Evolutionary conservation across 2,329 filamentous ascomycete genomes (phyloP).

Genomic region (Phaeosphaeriaceae sp.): DNA sequence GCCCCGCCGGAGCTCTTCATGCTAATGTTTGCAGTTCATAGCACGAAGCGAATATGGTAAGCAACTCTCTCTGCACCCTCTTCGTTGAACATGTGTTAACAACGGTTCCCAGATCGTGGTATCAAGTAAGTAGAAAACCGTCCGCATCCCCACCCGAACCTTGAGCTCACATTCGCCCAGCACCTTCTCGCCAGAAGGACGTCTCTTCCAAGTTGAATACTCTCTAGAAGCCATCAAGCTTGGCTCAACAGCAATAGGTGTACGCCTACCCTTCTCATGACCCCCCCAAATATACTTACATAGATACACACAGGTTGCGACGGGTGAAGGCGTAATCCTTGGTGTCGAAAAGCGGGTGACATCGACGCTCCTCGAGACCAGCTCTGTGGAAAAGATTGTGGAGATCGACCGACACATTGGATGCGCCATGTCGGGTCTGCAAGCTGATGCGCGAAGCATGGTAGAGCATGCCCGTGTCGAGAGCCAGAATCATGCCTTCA

Average conservation of each 20-base stretch:
- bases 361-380: constrained; percentile 94
- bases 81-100: constrained; percentile 21
- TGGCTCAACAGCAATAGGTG: constrained; percentile 96
- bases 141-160: constrained; percentile 13
- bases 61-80: constrained; percentile 38
- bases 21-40: constrained; percentile 73
- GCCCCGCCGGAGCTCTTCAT: constrained; percentile 38
- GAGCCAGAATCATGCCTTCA: constrained; percentile 95
- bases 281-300: constrained; percentile 10
- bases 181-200: constrained; percentile 99
- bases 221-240: constrained; percentile 99
- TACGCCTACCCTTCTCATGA: constrained; percentile 47
- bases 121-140: constrained; percentile 76
- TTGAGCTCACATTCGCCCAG: constrained; percentile 55
- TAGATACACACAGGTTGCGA: constrained; percentile 69
- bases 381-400: constrained; percentile 98
- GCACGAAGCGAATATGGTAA: constrained; percentile 99
- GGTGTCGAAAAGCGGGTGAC: constrained; percentile 99
- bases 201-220: constrained; percentile 99
- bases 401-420: constrained; percentile 99
- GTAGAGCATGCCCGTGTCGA: constrained; percentile 98
- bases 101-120: constrained; percentile 75
- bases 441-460: constrained; percentile 97
- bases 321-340: constrained; percentile 91
- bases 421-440: constrained; percentile 97